Evolutionary conservation across 2,329 filamentous ascomycete species (phyloP).

Genomic region (Penicillium sp.): DNA sequence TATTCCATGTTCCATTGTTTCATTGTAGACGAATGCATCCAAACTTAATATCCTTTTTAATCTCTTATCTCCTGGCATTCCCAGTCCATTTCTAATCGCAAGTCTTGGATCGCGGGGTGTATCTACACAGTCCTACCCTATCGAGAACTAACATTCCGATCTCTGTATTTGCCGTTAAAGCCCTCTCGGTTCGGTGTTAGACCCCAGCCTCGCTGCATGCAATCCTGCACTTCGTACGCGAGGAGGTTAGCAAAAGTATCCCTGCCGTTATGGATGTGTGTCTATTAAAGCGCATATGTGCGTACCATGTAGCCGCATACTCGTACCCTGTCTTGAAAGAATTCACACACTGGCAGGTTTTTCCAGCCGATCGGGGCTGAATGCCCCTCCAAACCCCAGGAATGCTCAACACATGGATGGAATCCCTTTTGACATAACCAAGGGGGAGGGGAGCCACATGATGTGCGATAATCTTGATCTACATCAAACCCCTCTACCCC

Average conservation of each 20-base stretch:
- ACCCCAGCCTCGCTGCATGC: constrained; percentile 17
- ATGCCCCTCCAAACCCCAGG: constrained; percentile 7
- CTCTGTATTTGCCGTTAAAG: constrained; percentile 4
- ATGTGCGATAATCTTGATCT: constrained; percentile 13
- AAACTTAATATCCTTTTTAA: not conserved
- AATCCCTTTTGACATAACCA: constrained; percentile 4
- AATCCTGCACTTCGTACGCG: constrained; percentile 17
- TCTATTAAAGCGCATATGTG: constrained; percentile 2
- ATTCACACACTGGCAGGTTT: not conserved
- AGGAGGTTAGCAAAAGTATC: constrained; percentile 23
- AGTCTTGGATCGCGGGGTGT: constrained; percentile 11
- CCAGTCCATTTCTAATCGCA: not conserved
- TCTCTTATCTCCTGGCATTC: not conserved
- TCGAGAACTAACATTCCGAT: constrained; percentile 10
- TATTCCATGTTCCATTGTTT: not conserved
- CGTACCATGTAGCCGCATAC: not conserved
- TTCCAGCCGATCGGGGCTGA: not conserved
- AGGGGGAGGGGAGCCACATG: constrained; percentile 14
- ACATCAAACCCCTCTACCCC: constrained; percentile 4
- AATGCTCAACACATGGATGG: constrained; percentile 21
- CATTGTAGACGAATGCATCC: not conserved
- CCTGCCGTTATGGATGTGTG: constrained; percentile 15
- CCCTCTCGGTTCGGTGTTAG: constrained; percentile 23
- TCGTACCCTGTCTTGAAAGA: not conserved
- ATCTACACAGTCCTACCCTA: not conserved